A percentile compares a stretch with the other conserved stretches of the same genome.
Evolutionary conservation across 495 filamentous ascomycete species (phyloP).

Genomic region (Aspergillus carlsbadensis): DNA sequence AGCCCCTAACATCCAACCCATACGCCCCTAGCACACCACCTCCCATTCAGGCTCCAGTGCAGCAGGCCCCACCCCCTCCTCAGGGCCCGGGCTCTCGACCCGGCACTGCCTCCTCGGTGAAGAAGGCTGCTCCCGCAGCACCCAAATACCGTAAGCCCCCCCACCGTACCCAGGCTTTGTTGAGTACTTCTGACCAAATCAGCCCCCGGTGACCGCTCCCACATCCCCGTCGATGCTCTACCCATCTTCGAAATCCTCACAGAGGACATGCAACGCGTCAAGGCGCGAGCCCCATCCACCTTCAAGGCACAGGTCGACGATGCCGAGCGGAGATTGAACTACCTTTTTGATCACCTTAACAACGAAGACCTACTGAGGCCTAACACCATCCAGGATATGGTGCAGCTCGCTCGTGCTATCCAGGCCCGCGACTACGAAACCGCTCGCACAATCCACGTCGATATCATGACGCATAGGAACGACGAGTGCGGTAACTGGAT

Average conservation of each 20-base stretch:
- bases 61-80: constrained; percentile 50
- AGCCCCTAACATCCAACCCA: constrained; percentile 39
- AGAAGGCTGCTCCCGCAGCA: constrained; percentile 44
- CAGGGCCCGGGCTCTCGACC: constrained; percentile 47
- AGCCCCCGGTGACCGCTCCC: constrained; percentile 83
- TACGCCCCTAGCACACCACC: constrained; percentile 47
- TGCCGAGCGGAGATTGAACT: constrained; percentile 84
- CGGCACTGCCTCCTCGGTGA: constrained; percentile 50
- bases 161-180: background rate
- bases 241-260: constrained; percentile 79
- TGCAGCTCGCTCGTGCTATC: constrained; percentile 65
- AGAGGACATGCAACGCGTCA: constrained; percentile 84
- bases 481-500: constrained; percentile 94
- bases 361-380: constrained; percentile 85
- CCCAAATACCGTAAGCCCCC: constrained; percentile 66
- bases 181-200: constrained; percentile 14
- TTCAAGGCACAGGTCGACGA: constrained; percentile 88
- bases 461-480: constrained; percentile 77
- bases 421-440: constrained; percentile 69
- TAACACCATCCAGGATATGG: constrained; percentile 73
- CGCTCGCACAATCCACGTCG: constrained; percentile 73
- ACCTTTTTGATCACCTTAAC: constrained; percentile 95
- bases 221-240: constrained; percentile 75
- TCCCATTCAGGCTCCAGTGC: constrained; percentile 29
- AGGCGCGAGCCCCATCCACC: constrained; percentile 71